Evolutionary conservation across 2,329 filamentous ascomycete genomes (phyloP), one percentile per base, ranked within the genome.

Genomic region (Aureobasidium sp.): DNA sequence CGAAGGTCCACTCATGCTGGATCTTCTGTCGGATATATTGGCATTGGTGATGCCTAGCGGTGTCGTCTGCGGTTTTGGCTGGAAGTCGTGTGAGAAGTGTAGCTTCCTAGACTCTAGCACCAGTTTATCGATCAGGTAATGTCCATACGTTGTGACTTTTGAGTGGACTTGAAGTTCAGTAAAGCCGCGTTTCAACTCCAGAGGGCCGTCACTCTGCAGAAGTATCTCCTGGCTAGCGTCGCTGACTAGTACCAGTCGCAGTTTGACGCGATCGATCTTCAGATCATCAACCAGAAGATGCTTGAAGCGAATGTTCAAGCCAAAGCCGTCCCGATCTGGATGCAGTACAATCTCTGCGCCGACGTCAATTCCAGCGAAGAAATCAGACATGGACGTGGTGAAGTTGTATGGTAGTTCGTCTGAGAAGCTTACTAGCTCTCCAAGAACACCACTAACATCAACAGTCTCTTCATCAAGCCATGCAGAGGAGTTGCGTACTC

Each of bases 281-380:
- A 96, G 77, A 1, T 84, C 79, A 49, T 91, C 89, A 0, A 86
- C 83, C 1, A 97, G 76, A 1, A 96, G 74, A 72, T 91, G 91
- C 55, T 83, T 79, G 47, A 96, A 76, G 22, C 80, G 82, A 2
- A 99, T 71, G 2, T 81, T 78, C 20, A 96, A 71, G 9, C 84
- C 82, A 66, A 95, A 93, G 15, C 89, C 87, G 72, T 97, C 93
- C 65, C 82, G 84, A 22, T 85, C 80, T 0, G 87, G 80, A 55
- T 86, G 82, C 69, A 96, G 92, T 27, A 79, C 76, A 2, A 93
- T 85, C 17, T 85, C 81, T 0, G 84, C 86, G 22, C 87, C 83
- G 0, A 96, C 77, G 45, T 84, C 78, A 4, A 94, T 76, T 22
- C 86, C 80, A 8, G 82, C 83, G 69, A 96, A 95, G 69, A 95